A percentile compares a stretch with the other conserved stretches of the same genome.
phyloP scores from a whole-genome alignment of 176 grass and related monocot genomes.

The Juncus inflexus region DNA sequence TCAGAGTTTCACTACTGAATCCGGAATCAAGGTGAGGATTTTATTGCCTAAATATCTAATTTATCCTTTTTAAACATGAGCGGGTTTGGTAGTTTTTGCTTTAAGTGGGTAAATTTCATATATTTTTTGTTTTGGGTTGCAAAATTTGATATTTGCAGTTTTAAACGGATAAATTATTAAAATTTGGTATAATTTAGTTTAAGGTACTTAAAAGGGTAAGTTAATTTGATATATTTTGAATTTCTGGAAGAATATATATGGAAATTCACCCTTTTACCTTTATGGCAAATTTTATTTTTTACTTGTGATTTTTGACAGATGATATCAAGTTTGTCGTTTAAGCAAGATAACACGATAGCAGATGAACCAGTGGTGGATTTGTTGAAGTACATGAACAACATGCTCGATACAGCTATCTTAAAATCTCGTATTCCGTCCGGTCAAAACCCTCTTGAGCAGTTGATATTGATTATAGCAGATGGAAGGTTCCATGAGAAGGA shows the following conservation, averaged over 20 bases:
- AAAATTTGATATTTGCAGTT: background rate
- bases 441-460: slow-evolving; percentile 79
- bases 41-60: background rate
- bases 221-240: too few species aligned
- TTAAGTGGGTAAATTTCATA: background rate
- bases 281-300: background rate
- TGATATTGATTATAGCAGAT: slow-evolving; percentile 84
- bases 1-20: slow-evolving; percentile 76
- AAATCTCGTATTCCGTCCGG: slow-evolving; percentile 71
- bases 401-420: slow-evolving; percentile 69
- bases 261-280: background rate
- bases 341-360: slow-evolving; percentile 88
- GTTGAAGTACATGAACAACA: slow-evolving; percentile 63
- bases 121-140: background rate
- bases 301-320: slow-evolving; percentile 47
- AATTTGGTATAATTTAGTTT: too few species aligned
- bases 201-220: too few species aligned
- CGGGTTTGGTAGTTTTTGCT: too few species aligned
- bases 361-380: slow-evolving; percentile 93
- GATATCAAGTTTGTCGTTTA: slow-evolving; percentile 83
- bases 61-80: too few species aligned
- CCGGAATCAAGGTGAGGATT: slow-evolving; percentile 78
- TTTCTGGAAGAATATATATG: too few species aligned
- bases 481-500: slow-evolving; percentile 93
- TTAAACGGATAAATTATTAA: too few species aligned